Conservation (phyloP, 495 filamentous ascomycete genomes). For the Recurvomyces mirabilis region DNA sequence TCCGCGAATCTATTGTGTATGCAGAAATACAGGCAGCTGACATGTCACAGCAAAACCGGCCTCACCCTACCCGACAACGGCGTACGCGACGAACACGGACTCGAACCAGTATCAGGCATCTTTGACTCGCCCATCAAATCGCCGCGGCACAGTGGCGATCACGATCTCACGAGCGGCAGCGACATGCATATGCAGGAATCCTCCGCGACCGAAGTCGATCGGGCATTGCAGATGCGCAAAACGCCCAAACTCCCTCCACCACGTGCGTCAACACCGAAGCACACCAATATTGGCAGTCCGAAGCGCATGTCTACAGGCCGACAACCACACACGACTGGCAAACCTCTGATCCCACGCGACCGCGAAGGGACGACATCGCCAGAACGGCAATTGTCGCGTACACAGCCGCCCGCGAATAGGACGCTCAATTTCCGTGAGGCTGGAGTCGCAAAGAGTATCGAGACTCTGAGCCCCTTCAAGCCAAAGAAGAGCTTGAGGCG, state of each 20-base stretch:
- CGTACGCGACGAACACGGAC: conserved; percentile 77
- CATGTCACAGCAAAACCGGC: conserved; percentile 58
- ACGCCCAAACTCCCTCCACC: conserved; percentile 17
- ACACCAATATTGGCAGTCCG: conserved; percentile 20
- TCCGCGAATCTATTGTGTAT: conserved; percentile 13
- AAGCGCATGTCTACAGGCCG: conserved; percentile 16
- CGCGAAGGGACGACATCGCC: neutral
- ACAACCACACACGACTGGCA: conserved; percentile 10
- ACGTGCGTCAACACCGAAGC: conserved; percentile 17
- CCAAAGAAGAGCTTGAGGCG: conserved; percentile 11
- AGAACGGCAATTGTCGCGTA: neutral
- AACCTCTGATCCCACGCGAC: neutral
- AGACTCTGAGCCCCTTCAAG: conserved; percentile 17
- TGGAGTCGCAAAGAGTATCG: conserved; percentile 9
- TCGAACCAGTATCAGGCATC: conserved; percentile 72
- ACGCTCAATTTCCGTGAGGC: conserved; percentile 11
- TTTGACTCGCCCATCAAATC: conserved; percentile 77
- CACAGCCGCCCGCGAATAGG: conserved; percentile 16
- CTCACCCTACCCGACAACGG: conserved; percentile 68
- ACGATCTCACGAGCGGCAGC: conserved; percentile 27
- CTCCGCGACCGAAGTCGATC: conserved; percentile 37
- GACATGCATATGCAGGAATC: conserved; percentile 38
- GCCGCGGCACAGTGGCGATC: conserved; percentile 32
- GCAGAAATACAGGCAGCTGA: neutral
- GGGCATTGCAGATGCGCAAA: conserved; percentile 21